A percentile compares a stretch with the other conserved stretches of the same genome.
These are phyloP conservation scores for Trichoderma harzianum DNA, from an alignment of 2,329 filamentous ascomycete species.

Conservation along the genomic window DNA sequence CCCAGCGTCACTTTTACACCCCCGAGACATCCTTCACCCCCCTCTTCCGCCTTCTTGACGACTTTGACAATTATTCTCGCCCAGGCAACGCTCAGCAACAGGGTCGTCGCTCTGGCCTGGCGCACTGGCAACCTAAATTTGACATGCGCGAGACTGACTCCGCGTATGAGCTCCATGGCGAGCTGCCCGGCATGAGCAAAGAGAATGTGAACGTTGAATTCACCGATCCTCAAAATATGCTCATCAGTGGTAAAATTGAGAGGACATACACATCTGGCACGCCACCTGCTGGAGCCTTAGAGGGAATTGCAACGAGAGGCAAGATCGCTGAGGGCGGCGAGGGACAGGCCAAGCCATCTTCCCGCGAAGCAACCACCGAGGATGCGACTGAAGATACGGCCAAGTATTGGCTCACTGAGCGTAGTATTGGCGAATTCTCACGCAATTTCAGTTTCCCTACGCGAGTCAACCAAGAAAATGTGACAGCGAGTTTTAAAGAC, in stretches of 20 bases:
- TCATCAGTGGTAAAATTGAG: conserved; percentile 64
- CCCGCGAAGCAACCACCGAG: background rate
- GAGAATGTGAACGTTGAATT: conserved; percentile 72
- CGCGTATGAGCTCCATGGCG: conserved; percentile 69
- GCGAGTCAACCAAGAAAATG: conserved; percentile 56
- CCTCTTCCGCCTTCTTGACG: conserved; percentile 57
- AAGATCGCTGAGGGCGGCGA: conserved; percentile 32
- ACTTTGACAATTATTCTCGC: conserved; percentile 51
- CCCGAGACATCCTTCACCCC: conserved; percentile 46
- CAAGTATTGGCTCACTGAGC: conserved; percentile 66
- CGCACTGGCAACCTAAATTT: conserved; percentile 65
- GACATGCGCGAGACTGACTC: conserved; percentile 65
- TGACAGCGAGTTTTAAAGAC: conserved; percentile 59
- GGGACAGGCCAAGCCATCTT: background rate
- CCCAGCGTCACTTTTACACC: conserved; percentile 44
- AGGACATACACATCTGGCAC: conserved; percentile 50
- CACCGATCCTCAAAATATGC: conserved; percentile 65
- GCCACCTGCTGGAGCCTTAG: conserved; percentile 34
- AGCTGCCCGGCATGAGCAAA: conserved; percentile 69
- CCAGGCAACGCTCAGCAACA: conserved; percentile 23
- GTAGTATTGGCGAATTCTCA: conserved; percentile 60
- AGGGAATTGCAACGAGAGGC: conserved; percentile 23
- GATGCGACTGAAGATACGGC: conserved; percentile 28
- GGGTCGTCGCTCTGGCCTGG: conserved; percentile 26
- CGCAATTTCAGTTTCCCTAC: conserved; percentile 63